Conservation (phyloP, 495 filamentous ascomycete genomes). For the Lepraria neglecta region DNA sequence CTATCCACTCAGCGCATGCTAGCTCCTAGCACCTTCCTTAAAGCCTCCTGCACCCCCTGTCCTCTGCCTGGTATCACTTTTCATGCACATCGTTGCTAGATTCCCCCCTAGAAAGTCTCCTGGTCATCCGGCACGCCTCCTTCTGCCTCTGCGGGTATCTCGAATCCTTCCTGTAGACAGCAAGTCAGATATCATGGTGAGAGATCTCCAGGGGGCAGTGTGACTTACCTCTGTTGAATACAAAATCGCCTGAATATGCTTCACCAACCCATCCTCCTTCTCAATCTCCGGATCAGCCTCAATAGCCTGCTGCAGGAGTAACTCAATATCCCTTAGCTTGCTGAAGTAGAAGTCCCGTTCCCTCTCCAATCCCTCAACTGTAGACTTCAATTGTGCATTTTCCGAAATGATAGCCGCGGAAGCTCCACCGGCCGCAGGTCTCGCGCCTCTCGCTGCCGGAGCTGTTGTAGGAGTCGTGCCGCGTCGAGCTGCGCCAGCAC, state of each 20-base stretch:
- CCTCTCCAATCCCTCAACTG: conserved; percentile 76
- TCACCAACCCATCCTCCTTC: conserved; percentile 82
- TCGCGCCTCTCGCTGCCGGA: conserved; percentile 40
- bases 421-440: conserved; percentile 44
- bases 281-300: conserved; percentile 86
- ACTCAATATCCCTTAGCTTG: conserved; percentile 93
- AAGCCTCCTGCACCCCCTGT: neutral
- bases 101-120: conserved; percentile 42
- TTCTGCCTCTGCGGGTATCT: conserved; percentile 41
- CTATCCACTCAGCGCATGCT: neutral
- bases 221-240: conserved; percentile 81
- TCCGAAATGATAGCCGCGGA: conserved; percentile 69
- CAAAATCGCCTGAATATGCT: conserved; percentile 90
- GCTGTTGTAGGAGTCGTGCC: conserved; percentile 70
- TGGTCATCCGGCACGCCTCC: conserved; percentile 40
- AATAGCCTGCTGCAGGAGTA: conserved; percentile 84
- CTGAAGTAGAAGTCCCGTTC: conserved; percentile 99
- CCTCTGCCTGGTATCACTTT: neutral
- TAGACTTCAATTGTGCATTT: conserved; percentile 77
- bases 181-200: conserved; percentile 7
- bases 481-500: conserved; percentile 51
- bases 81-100: neutral
- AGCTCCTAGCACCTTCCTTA: neutral
- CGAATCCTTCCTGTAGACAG: conserved; percentile 45
- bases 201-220: neutral